Base-by-base conservation (phyloP, 2,329 filamentous ascomycete species). In the Macrophomina phaseolina region DNA sequence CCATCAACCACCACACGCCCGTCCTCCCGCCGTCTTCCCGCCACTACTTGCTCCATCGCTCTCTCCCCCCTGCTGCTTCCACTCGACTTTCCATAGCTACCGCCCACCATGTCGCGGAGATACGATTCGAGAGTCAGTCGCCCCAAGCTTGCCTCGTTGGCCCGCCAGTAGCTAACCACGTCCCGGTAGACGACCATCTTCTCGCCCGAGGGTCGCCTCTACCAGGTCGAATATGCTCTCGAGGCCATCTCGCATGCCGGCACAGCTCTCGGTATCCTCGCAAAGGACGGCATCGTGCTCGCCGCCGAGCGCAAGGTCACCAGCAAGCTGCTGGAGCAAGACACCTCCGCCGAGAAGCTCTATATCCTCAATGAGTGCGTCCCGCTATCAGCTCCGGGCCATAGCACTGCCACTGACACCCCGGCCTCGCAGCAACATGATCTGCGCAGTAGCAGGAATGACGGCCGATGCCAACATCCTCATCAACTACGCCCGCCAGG, bases 381-480 rank as follows among this genome's bases (percentile, higher is more conserved):
- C 38, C 8, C 56, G 38, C 6, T 32, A 34, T 28, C 18, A 40
- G 16, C 12, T n/a, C 38, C 9, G 7, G 23, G 23, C 7, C 40
- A 11, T n/a, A 12, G 49, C 18, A 34, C 30, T 5, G 12, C 40
- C 28, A 38, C 63, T 67, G 2, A 65, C 32, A 38, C 28, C n/a
- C 5, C 5, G 38, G 23, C 14, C 9, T 62, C 18, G 23, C 72
- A 98, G 94, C 84, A 99, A 99, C 86, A 99, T 99, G 96, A 98
- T 99, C 82, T 97, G 94, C 82, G 95, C 95, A 69, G 95, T 99
- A 68, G 95, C 95, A 75, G 95, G 95, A 78, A 98, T 99, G 94
- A 99, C 94, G 53, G 95, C 95, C 77, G 95, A 99, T 79, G 95
- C 95, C 81, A 99, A 99, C 85, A 99, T 99, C 81, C 93, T 99